phyloP scores from a whole-genome alignment of 345 rosid genomes.

The thale cress (Arabidopsis thaliana) region TAIR10.1 NC_003070.9:18479001-18479500 shows the following conservation, averaged over 20 bases:
- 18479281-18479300: conserved; percentile 91
- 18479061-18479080: conserved; percentile 93
- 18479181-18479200: background rate
- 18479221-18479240: conserved; percentile 66
- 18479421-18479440: conserved; percentile 1
- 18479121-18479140: conserved; percentile 99
- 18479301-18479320: conserved; percentile 99
- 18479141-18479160: background rate
- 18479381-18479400: background rate
- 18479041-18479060: conserved; percentile 77
- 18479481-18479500: background rate
- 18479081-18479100: conserved; percentile 93
- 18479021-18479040: conserved; percentile 54
- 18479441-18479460: background rate
- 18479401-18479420: background rate
- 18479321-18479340: conserved; percentile 87
- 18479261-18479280: conserved; percentile 88
- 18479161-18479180: background rate
- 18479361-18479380: conserved; percentile 16
- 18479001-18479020: conserved; percentile 25
- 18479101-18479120: conserved; percentile 90
- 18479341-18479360: conserved; percentile 81
- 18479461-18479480: background rate
- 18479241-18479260: conserved; percentile 79
- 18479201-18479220: background rate